Evolutionary conservation across 2,329 filamentous ascomycete species (phyloP).

Genomic region (Grosmannia clavigera): DNA sequence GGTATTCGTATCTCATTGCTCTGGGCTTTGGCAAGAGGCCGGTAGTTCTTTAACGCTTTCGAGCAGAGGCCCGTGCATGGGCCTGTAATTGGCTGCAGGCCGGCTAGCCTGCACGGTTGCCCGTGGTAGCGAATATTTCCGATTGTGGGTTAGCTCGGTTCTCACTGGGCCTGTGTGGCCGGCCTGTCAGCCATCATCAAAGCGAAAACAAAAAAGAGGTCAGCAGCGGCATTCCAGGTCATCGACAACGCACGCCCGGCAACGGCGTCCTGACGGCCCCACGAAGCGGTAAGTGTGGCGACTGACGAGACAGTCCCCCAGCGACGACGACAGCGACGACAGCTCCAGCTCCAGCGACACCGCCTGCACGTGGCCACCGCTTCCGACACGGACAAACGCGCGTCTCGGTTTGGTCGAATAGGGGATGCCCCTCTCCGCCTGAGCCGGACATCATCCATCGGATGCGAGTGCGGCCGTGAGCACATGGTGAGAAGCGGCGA

Average conservation of each 20-base stretch:
- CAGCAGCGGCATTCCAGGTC: not conserved
- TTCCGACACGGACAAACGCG: not conserved
- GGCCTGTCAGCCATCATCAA: not conserved
- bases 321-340: not conserved
- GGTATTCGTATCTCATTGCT: not conserved
- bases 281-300: not conserved
- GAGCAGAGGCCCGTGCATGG: too few relatives aligned
- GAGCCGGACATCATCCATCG: not conserved
- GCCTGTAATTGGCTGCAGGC: not conserved
- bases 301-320: not conserved
- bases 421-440: not conserved
- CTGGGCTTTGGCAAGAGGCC: not conserved
- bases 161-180: not conserved
- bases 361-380: not conserved
- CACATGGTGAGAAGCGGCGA: not conserved
- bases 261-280: not conserved
- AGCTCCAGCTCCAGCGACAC: not conserved
- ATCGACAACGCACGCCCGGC: not conserved
- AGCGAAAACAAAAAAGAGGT: not conserved
- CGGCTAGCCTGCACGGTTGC: slow-evolving; percentile 1
- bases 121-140: not conserved
- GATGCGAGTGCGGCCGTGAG: not conserved
- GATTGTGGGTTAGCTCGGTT: not conserved
- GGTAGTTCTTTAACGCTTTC: not conserved
- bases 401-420: not conserved